Evolutionary conservation across 495 filamentous ascomycete genomes (phyloP).

Genomic region (Trichoderma reesei): DNA sequence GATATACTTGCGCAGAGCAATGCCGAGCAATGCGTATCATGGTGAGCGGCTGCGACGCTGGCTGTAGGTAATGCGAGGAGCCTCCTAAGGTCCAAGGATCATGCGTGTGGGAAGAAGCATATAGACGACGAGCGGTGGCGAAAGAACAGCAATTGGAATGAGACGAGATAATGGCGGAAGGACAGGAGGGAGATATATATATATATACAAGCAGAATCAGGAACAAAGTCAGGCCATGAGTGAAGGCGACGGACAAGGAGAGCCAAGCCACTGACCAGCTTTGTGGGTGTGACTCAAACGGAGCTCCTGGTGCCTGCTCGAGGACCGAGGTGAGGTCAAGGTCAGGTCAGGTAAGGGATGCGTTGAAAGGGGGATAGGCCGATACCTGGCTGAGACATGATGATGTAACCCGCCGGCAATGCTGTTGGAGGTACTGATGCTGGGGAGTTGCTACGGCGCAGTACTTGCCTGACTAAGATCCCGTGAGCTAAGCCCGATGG

Average conservation of each 20-base stretch:
- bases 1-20: background rate
- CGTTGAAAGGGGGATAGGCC: background rate
- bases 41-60: background rate
- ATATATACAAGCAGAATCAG: background rate
- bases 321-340: too few species aligned
- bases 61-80: background rate
- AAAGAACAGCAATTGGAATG: background rate
- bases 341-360: too few species aligned
- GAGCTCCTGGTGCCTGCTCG: background rate
- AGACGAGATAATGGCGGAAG: background rate
- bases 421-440: too few species aligned
- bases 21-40: background rate
- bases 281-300: background rate
- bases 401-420: background rate
- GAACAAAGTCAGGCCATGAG: background rate
- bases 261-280: slow-evolving; percentile 1
- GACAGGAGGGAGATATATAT: background rate
- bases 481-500: too few species aligned
- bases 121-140: too few species aligned
- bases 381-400: background rate
- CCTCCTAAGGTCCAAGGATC: background rate
- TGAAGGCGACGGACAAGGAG: background rate
- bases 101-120: background rate
- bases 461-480: too few species aligned
- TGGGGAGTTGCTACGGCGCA: too few species aligned